Base-by-base conservation (phyloP, 148 eudicot genomes). In the Rhododendron ovatum region DNA sequence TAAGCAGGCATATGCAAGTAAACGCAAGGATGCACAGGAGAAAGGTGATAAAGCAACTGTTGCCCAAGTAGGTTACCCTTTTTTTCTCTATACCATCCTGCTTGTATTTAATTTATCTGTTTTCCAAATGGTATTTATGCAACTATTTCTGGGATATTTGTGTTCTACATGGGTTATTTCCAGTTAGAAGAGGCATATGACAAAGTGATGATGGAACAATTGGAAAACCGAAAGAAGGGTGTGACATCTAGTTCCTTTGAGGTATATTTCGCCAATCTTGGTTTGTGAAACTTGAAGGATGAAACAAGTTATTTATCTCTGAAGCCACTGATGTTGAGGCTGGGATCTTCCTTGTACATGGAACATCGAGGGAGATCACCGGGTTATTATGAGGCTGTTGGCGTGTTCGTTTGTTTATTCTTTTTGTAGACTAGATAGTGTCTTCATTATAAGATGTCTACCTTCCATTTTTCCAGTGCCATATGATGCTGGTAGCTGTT, bases 101-200 rank as follows among this genome's bases (percentile, higher is more conserved):
- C 63, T 79, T 55, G 61, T 71, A 18, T 3, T 39, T n/a, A 11
- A 26, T 15, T 6, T 35, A 30, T 8, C 24, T 82, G n/a, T 85
- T 41, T 73, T 30, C 80, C 14, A 22, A 35, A 51, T 14, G 45
- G 30, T 41, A 7, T 63, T 61, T 50, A 74, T 45, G 18, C 83
- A 48, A 17, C 65, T 22, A 24, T 28, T 61, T 28, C 59, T 53
- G 41, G 67, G 39, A 59, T 63, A 18, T 41, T 35, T 63, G 8
- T 22, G 41, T 78, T 0, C 35, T 76, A 39, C 11, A 48, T 80
- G 12, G 82, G n/a, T 85, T 78, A 22, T 81, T 83, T 91, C 86
- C 94, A 96, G 99, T 90, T 96, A 86, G 98, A 95, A 78, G 90
- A 89, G 89, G 99, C 99, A 43, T 96, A 96, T 89, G 98, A 96